Base-by-base conservation (phyloP, 345 rosid genomes). In the Theobroma cacao region DNA sequence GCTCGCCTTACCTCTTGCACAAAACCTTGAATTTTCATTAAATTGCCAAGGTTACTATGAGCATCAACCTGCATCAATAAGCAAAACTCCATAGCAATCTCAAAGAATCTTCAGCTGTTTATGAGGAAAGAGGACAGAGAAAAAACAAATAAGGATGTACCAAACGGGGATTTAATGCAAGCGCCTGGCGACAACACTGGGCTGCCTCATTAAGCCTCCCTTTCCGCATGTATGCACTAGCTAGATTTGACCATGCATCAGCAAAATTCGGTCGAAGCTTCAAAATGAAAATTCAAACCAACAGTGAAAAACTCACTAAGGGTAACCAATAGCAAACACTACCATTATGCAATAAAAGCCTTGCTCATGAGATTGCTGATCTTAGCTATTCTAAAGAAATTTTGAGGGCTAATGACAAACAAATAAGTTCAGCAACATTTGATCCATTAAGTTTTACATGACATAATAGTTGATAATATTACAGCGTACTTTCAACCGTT, bases 211-310 rank as follows among this genome's bases (percentile, higher is more conserved):
- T 92, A 72, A 92, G 92, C 81, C 97, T 89, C 83, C 99, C 98
- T 82, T 92, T 96, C 5, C 97, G 88, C 94, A 94, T 91, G 87
- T 96, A 96, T 20, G 98, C 97, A 87, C 97, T 96, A 18, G 97
- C 99, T 79, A 96, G 81, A 83, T 96, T 96, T 18, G 98, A 93
- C 99, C 99, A 95, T 59, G 99, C 98, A 90, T 95, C 99, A 75
- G 97, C 92, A 77, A 93, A 95, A 76, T 86, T 94, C 48, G 99
- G 99, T 31, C 92, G 93, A 65, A 96, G 91, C 99, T 96, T 92
- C 80, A 80, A 26, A 53, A 66, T 18, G 31, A 70, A 81, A 1
- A 31, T 36, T 72, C 53, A 72, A 24, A 58, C 30, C 45, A 62
- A 1, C 47, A 36, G 18, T 43, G 50, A 60, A 28, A 18, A 30